Evolutionary conservation across 1,284 basidiomycete species (phyloP).

Genomic region (Tremellales sp.): DNA sequence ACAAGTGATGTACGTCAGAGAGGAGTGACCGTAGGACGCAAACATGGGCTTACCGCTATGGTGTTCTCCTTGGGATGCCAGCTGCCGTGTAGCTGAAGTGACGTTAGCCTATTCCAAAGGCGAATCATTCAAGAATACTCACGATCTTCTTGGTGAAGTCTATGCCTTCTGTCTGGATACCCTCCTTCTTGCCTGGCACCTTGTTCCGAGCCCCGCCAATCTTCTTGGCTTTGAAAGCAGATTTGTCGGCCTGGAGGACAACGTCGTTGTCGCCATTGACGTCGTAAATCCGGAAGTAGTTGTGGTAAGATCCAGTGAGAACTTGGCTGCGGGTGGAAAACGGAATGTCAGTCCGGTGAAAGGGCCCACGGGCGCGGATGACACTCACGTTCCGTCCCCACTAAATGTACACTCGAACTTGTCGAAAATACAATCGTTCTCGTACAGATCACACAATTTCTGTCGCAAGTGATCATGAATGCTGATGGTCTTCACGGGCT

Average conservation of each 20-base stretch:
- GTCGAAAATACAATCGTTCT: slow-evolving; percentile 99
- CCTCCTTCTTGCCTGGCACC: slow-evolving; percentile 70
- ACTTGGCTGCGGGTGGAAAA: slow-evolving; percentile 62
- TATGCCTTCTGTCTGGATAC: slow-evolving; percentile 82
- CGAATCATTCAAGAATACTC: slow-evolving; percentile 28
- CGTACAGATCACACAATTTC: slow-evolving; percentile 97
- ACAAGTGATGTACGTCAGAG: slow-evolving; percentile 12
- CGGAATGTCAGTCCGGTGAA: slow-evolving; percentile 1
- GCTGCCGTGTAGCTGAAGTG: slow-evolving; percentile 68
- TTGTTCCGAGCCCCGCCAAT: slow-evolving; percentile 77
- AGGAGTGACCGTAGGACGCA: slow-evolving; percentile 3
- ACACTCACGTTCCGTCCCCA: slow-evolving; percentile 84
- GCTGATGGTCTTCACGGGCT: slow-evolving; percentile 94
- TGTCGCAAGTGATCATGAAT: slow-evolving; percentile 97
- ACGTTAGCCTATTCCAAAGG: slow-evolving; percentile 8
- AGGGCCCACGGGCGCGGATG: not conserved
- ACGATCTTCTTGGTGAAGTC: slow-evolving; percentile 99
- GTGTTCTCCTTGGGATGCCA: slow-evolving; percentile 98
- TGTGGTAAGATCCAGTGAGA: slow-evolving; percentile 97
- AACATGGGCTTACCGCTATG: slow-evolving; percentile 68
- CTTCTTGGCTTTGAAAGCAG: slow-evolving; percentile 99
- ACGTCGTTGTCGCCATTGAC: slow-evolving; percentile 84
- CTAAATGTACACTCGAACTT: slow-evolving; percentile 98
- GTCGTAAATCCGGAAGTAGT: slow-evolving; percentile 99
- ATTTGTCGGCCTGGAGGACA: slow-evolving; percentile 97